Evolutionary conservation across 2,329 filamentous ascomycete genomes (phyloP).

Genomic region (Cladosporium sp.): DNA sequence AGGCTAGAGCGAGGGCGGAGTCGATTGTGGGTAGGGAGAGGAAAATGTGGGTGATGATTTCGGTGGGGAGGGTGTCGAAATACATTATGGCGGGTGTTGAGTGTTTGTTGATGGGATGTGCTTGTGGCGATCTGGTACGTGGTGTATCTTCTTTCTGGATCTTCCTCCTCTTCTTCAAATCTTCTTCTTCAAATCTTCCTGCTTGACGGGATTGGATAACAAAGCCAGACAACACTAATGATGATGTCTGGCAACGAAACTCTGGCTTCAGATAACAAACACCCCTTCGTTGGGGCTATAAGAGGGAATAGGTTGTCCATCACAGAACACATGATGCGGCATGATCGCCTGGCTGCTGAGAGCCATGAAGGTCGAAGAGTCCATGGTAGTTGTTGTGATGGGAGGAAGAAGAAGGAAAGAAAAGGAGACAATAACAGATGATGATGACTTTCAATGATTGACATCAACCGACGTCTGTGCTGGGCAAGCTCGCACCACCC

Average conservation of each 20-base stretch:
- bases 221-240: slow-evolving; percentile 10
- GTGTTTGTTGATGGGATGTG: slow-evolving; percentile 2
- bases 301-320: slow-evolving; percentile 27
- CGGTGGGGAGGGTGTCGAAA: slow-evolving; percentile 52
- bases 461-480: too few relatives aligned
- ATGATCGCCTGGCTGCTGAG: slow-evolving; percentile 10
- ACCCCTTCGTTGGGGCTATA: slow-evolving; percentile 55
- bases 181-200: slow-evolving; percentile 1
- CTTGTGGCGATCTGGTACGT: slow-evolving; percentile 1
- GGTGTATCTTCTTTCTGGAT: background rate
- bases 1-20: slow-evolving; percentile 51
- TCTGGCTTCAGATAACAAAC: slow-evolving; percentile 36
- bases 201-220: background rate
- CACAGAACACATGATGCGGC: background rate
- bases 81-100: slow-evolving; percentile 47
- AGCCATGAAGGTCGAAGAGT: slow-evolving; percentile 1
- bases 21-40: slow-evolving; percentile 47
- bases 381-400: slow-evolving; percentile 16
- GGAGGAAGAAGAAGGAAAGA: slow-evolving; percentile 11
- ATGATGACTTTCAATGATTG: too few relatives aligned
- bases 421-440: slow-evolving; percentile 1
- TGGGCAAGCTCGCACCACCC: background rate
- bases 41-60: slow-evolving; percentile 55
- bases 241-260: slow-evolving; percentile 1
- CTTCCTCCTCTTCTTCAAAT: slow-evolving; percentile 6